Evolutionary conservation across 495 filamentous ascomycete species (phyloP).

Genomic region (Thermochaetoides thermophila): DNA sequence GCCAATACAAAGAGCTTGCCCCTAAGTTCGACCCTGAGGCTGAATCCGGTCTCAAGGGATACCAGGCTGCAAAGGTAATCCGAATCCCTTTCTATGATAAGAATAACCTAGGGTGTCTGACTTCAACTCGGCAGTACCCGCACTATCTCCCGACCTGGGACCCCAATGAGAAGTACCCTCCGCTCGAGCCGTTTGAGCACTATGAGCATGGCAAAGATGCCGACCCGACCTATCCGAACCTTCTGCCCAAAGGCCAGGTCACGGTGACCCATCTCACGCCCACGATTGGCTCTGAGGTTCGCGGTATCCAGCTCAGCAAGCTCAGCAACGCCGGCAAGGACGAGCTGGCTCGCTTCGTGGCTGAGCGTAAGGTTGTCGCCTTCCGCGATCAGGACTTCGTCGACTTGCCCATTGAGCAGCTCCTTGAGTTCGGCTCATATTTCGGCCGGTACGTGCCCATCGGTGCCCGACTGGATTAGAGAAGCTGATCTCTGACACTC

Average conservation of each 20-base stretch:
- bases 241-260: conserved; percentile 37
- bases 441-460: conserved; percentile 47
- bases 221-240: conserved; percentile 49
- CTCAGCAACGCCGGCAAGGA: conserved; percentile 57
- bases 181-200: conserved; percentile 55
- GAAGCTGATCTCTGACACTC: too few species aligned
- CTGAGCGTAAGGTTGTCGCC: conserved; percentile 65
- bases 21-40: conserved; percentile 36
- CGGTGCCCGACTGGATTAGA: too few species aligned
- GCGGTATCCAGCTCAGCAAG: conserved; percentile 59
- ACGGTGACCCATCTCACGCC: conserved; percentile 48
- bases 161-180: conserved; percentile 40
- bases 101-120: conserved; percentile 11
- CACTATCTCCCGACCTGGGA: conserved; percentile 71
- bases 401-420: conserved; percentile 53
- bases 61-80: conserved; percentile 18
- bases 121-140: conserved; percentile 39
- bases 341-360: conserved; percentile 64
- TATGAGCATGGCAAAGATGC: conserved; percentile 60
- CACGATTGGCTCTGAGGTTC: conserved; percentile 60
- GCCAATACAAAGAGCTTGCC: conserved; percentile 47
- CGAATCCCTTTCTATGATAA: not conserved
- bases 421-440: conserved; percentile 57
- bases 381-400: conserved; percentile 72
- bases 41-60: conserved; percentile 32